phyloP scores from a whole-genome alignment of 345 rosid species.

The Luvunga scandens region DNA sequence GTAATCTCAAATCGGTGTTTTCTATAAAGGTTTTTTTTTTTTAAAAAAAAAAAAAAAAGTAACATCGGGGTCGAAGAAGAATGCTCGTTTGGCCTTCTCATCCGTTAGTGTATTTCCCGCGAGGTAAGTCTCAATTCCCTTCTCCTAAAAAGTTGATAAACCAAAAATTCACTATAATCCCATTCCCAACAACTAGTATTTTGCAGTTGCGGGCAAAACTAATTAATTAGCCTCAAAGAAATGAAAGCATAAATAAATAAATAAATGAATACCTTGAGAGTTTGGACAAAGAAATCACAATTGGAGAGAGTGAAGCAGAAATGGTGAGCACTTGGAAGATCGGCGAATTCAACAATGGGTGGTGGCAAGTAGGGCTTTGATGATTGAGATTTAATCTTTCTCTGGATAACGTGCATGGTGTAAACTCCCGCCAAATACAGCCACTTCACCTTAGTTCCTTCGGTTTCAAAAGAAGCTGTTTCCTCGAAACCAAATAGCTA shows the following conservation, averaged over 20 bases:
- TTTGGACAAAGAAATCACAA: constrained; percentile 55
- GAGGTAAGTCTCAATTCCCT: constrained; percentile 62
- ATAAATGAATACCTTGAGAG: constrained; percentile 51
- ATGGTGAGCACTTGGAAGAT: constrained; percentile 77
- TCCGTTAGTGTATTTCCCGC: constrained; percentile 44
- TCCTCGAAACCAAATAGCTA: constrained; percentile 84
- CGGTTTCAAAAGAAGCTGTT: constrained; percentile 45
- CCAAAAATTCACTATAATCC: no score
- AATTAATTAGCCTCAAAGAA: background rate
- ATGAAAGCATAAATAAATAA: background rate
- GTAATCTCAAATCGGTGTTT: no score
- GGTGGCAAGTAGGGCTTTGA: constrained; percentile 59
- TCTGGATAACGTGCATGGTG: constrained; percentile 70
- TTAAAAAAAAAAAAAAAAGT: constrained; percentile 3
- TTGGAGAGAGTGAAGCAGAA: constrained; percentile 78
- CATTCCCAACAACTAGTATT: no score
- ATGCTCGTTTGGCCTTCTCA: constrained; percentile 64
- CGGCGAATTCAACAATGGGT: constrained; percentile 49
- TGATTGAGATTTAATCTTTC: constrained; percentile 30
- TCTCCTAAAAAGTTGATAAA: constrained; percentile 46
- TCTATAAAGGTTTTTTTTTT: no score
- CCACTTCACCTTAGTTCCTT: constrained; percentile 70
- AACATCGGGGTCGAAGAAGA: constrained; percentile 98
- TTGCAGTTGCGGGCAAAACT: background rate
- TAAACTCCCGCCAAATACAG: constrained; percentile 56